Evolutionary conservation across 2,329 filamentous ascomycete species (phyloP).

Genomic region (Alternaria sp.): DNA sequence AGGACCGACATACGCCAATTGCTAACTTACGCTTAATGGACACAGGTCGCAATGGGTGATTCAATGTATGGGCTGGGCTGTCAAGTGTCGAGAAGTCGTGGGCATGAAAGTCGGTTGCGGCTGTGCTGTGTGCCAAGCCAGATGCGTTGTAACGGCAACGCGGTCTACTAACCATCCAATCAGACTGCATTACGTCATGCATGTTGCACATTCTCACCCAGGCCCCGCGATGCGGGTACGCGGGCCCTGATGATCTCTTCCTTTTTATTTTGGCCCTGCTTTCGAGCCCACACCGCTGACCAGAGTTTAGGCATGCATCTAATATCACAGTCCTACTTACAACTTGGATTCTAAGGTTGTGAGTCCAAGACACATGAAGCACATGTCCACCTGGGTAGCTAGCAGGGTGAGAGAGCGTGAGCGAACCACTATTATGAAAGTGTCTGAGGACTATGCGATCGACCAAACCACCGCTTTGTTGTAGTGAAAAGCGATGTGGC

Average conservation of each 20-base stretch:
- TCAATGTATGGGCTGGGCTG: constrained; percentile 5
- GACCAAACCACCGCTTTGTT: not conserved
- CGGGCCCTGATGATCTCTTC: constrained; percentile 17
- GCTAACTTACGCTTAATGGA: not conserved
- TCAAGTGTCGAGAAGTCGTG: constrained; percentile 19
- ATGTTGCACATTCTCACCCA: constrained; percentile 3
- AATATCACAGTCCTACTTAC: not conserved
- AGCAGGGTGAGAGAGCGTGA: not conserved
- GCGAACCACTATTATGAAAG: not conserved
- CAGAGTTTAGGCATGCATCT: not conserved
- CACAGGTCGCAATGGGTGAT: not conserved
- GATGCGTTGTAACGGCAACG: constrained; percentile 20
- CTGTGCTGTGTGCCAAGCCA: constrained; percentile 15
- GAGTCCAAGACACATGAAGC: not conserved
- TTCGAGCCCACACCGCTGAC: not conserved
- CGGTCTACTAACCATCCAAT: constrained; percentile 7
- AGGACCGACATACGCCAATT: not conserved
- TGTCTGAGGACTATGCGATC: not conserved
- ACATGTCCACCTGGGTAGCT: not conserved
- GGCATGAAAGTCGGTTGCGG: constrained; percentile 19
- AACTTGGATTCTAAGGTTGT: not conserved
- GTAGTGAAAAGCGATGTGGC: not conserved
- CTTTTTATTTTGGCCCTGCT: constrained; percentile 9
- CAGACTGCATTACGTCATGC: constrained; percentile 8
- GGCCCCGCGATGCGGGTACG: constrained; percentile 1